phyloP scores from a whole-genome alignment of 495 filamentous ascomycete genomes.

The Coniosporium apollinis region DNA sequence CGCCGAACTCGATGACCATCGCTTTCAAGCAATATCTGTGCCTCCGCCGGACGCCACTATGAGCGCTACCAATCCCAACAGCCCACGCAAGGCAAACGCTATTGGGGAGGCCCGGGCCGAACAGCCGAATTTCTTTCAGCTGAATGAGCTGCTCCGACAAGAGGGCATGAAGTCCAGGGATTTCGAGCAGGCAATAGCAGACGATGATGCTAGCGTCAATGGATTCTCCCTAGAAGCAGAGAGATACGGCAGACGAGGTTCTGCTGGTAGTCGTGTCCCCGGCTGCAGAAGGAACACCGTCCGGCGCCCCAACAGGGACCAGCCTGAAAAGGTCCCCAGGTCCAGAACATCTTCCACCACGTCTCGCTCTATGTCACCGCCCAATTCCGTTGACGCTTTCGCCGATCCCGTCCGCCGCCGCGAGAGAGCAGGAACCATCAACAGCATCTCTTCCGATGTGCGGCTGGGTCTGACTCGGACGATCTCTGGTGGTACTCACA shows the following conservation, averaged over 20 bases:
- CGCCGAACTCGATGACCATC: slow-evolving; percentile 85
- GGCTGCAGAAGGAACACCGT: slow-evolving; percentile 21
- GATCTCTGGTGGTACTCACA: slow-evolving; percentile 48
- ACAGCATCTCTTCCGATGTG: slow-evolving; percentile 36
- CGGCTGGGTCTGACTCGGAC: slow-evolving; percentile 50
- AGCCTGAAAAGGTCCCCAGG: slow-evolving; percentile 27
- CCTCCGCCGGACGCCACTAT: slow-evolving; percentile 42
- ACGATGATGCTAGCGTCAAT: slow-evolving; percentile 49
- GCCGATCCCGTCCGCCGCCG: slow-evolving; percentile 56
- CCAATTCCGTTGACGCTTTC: slow-evolving; percentile 95
- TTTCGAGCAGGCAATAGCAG: slow-evolving; percentile 70
- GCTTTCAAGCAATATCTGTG: slow-evolving; percentile 53
- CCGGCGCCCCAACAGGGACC: slow-evolving; percentile 18
- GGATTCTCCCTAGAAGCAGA: too few relatives aligned
- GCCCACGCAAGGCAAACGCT: too few relatives aligned
- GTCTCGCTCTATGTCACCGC: slow-evolving; percentile 63
- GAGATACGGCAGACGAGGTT: slow-evolving; percentile 10
- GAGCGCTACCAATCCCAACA: slow-evolving; percentile 22
- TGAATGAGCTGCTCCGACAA: slow-evolving; percentile 34
- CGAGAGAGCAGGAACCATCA: slow-evolving; percentile 48
- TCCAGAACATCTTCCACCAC: slow-evolving; percentile 40
- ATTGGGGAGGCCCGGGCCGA: too few relatives aligned
- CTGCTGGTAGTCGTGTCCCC: slow-evolving; percentile 13
- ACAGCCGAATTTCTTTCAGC: slow-evolving; percentile 31
- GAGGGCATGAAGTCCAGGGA: slow-evolving; percentile 29